Conservation (phyloP, 495 filamentous ascomycete genomes). For the Daldinia loculata region DNA sequence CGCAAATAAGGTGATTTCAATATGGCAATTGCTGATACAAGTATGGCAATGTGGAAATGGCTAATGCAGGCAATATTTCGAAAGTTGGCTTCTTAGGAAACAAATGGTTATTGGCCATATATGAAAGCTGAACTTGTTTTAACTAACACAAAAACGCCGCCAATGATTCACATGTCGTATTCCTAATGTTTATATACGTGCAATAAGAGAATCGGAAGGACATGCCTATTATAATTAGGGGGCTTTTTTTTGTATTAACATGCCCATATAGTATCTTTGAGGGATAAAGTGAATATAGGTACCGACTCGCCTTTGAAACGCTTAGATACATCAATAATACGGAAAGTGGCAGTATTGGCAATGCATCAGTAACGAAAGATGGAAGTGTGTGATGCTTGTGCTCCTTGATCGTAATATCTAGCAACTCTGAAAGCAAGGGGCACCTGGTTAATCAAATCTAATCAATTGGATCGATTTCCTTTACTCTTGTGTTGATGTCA, state of each 20-base stretch:
- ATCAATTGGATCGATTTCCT: background rate
- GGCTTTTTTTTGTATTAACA: background rate
- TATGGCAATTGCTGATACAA: background rate
- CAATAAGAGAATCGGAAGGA: background rate
- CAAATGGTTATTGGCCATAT: background rate
- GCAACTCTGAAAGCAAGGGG: background rate
- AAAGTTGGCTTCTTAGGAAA: background rate
- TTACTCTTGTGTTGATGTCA: background rate
- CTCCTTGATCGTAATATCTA: background rate
- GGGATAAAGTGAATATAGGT: background rate
- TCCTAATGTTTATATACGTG: background rate
- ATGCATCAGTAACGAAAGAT: background rate
- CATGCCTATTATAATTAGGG: background rate
- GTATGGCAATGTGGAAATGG: background rate
- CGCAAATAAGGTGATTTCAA: background rate
- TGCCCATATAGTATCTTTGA: background rate
- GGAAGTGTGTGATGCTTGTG: background rate
- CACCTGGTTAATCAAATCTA: background rate
- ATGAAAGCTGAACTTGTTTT: background rate
- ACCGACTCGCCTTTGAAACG: background rate
- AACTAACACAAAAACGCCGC: background rate
- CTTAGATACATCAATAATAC: constrained; percentile 1
- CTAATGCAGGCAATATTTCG: background rate
- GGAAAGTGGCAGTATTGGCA: background rate
- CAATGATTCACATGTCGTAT: background rate